These are phyloP conservation scores for Rosa lucieae DNA, from an alignment of 306 rosid species.

Conservation along the genomic window DNA sequence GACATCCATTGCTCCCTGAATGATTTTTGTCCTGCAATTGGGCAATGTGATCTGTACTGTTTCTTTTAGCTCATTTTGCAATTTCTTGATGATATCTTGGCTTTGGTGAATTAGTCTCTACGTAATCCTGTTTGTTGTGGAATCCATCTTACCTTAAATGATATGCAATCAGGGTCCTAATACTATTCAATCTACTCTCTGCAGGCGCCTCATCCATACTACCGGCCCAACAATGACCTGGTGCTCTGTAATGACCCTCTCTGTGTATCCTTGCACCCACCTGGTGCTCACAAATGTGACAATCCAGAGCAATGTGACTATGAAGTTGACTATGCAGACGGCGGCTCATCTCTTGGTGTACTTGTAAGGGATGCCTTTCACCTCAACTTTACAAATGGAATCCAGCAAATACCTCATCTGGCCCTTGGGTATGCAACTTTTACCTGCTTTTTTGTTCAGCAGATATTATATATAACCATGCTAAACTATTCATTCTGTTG, in stretches of 20 bases:
- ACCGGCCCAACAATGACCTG: conserved; percentile 69
- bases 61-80: background rate
- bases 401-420: conserved; percentile 55
- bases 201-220: conserved; percentile 83
- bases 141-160: background rate
- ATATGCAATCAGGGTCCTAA: background rate
- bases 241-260: conserved; percentile 70
- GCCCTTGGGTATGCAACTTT: conserved; percentile 71
- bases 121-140: background rate
- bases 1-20: background rate
- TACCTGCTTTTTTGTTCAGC: conserved; percentile 15
- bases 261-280: conserved; percentile 61
- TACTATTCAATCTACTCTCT: conserved; percentile 17
- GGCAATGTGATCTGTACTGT: background rate
- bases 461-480: background rate
- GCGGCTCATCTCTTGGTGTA: conserved; percentile 78
- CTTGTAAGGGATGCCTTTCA: conserved; percentile 67
- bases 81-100: background rate
- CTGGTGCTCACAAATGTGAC: conserved; percentile 49
- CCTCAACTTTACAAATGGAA: conserved; percentile 65
- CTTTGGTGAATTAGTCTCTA: background rate
- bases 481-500: background rate
- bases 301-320: conserved; percentile 79
- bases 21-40: background rate
- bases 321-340: conserved; percentile 79